phyloP scores from a whole-genome alignment of 1,139 yeast genomes.

The Ogataea hybrid region DNA sequence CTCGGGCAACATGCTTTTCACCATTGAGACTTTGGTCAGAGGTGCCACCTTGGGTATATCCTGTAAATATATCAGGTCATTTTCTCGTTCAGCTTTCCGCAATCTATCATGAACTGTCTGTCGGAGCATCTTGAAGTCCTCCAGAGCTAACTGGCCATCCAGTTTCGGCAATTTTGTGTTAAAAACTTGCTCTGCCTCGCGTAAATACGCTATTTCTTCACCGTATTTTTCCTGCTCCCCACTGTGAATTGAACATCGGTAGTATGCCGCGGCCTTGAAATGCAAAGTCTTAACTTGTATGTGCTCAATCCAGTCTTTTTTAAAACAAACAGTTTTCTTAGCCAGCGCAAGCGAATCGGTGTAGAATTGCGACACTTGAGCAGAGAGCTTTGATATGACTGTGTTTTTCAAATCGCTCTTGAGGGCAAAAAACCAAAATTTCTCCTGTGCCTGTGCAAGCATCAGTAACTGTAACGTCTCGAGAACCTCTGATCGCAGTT shows the following conservation, averaged over 20 bases:
- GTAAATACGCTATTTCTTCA: slow-evolving; percentile 61
- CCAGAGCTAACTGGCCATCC: slow-evolving; percentile 12
- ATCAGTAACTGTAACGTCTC: slow-evolving; percentile 45
- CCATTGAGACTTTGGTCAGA: slow-evolving; percentile 54
- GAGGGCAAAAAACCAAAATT: slow-evolving; percentile 75
- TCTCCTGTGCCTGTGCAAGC: slow-evolving; percentile 87
- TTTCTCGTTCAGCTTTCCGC: slow-evolving; percentile 69
- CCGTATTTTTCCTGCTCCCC: slow-evolving; percentile 60
- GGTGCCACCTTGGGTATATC: slow-evolving; percentile 49
- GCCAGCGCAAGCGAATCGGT: slow-evolving; percentile 44
- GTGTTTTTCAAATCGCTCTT: slow-evolving; percentile 56
- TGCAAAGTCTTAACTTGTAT: slow-evolving; percentile 56
- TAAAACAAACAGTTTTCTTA: slow-evolving; percentile 47
- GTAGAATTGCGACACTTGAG: slow-evolving; percentile 61
- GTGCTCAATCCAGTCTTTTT: slow-evolving; percentile 65
- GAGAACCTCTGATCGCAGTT: slow-evolving; percentile 43
- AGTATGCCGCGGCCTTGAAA: slow-evolving; percentile 69
- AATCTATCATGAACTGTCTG: slow-evolving; percentile 44
- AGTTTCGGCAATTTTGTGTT: slow-evolving; percentile 32
- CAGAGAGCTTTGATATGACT: slow-evolving; percentile 60
- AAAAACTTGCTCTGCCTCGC: slow-evolving; percentile 47
- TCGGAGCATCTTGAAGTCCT: slow-evolving; percentile 19
- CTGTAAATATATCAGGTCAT: slow-evolving; percentile 73
- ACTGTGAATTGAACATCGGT: slow-evolving; percentile 52
- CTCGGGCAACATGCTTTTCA: slow-evolving; percentile 45